Percentiles rank a stretch among this genome's conserved stretches.
Conservation (phyloP, 768 basidiomycete species). For the Amanita molliuscula region DNA sequence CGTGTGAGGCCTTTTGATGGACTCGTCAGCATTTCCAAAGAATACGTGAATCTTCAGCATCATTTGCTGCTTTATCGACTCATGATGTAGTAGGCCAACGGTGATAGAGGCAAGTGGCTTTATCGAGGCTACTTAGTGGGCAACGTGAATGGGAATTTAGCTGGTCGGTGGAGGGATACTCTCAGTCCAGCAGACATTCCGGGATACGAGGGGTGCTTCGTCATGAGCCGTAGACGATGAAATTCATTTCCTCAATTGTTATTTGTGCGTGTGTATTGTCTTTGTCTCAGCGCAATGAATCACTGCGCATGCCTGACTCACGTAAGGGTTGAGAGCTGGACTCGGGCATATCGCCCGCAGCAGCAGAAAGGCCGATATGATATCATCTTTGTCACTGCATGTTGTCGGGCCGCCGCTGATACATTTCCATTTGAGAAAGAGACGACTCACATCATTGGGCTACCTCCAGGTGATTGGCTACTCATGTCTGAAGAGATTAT, state of each 20-base stretch:
- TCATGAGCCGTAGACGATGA: slow-evolving; percentile 51
- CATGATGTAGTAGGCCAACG: slow-evolving; percentile 36
- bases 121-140: slow-evolving; percentile 81
- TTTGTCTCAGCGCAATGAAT: not conserved
- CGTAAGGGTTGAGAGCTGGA: not conserved
- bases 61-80: not conserved
- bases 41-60: slow-evolving; percentile 49
- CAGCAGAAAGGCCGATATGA: not conserved
- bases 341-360: too few relatives aligned
- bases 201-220: slow-evolving; percentile 85
- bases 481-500: slow-evolving; percentile 22
- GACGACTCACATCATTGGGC: not conserved
- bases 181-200: slow-evolving; percentile 46
- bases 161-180: slow-evolving; percentile 85
- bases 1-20: slow-evolving; percentile 78
- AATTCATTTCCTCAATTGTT: not conserved
- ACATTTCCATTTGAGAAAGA: not conserved
- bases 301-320: not conserved
- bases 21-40: slow-evolving; percentile 70
- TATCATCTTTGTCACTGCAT: not conserved
- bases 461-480: not conserved
- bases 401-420: not conserved
- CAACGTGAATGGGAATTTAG: slow-evolving; percentile 54
- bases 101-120: slow-evolving; percentile 73
- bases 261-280: not conserved